Evolutionary conservation across 2,329 filamentous ascomycete species (phyloP).

Genomic region (Apiospora hydei): DNA sequence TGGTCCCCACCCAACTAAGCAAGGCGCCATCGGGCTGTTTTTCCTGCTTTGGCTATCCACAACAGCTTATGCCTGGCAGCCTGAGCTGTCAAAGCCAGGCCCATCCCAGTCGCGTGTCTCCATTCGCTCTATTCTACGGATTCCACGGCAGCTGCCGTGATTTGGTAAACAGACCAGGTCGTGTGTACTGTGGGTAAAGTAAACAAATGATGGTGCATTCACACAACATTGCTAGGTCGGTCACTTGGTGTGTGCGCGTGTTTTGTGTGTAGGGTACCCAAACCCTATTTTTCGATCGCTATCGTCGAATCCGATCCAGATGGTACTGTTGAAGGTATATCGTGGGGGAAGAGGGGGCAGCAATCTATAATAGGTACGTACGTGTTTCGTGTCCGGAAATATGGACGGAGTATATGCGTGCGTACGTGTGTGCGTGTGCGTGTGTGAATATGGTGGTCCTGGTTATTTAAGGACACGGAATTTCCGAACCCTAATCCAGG

Average conservation of each 20-base stretch:
- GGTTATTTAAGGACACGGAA: background rate
- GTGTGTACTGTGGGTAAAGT: background rate
- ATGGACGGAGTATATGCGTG: background rate
- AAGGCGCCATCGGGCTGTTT: conserved; percentile 3
- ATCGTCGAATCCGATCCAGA: background rate
- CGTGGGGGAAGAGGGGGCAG: background rate
- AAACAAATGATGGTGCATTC: background rate
- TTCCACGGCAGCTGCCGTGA: conserved; percentile 5
- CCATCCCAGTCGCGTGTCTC: background rate
- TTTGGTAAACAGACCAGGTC: background rate
- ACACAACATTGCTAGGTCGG: background rate
- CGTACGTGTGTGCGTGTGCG: background rate
- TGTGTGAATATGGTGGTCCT: background rate
- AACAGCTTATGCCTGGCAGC: background rate
- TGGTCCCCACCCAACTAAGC: background rate
- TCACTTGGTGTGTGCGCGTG: background rate
- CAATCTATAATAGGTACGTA: background rate
- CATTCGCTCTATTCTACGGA: conserved; percentile 1
- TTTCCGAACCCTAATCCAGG: background rate
- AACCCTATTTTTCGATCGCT: background rate
- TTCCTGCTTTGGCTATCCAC: background rate
- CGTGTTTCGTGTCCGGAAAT: background rate
- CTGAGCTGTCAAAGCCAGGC: background rate
- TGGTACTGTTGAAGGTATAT: background rate
- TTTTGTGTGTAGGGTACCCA: background rate